These are phyloP conservation scores for Penicillium sp. DNA, from an alignment of 2,329 filamentous ascomycete genomes.

Conservation along the genomic window DNA sequence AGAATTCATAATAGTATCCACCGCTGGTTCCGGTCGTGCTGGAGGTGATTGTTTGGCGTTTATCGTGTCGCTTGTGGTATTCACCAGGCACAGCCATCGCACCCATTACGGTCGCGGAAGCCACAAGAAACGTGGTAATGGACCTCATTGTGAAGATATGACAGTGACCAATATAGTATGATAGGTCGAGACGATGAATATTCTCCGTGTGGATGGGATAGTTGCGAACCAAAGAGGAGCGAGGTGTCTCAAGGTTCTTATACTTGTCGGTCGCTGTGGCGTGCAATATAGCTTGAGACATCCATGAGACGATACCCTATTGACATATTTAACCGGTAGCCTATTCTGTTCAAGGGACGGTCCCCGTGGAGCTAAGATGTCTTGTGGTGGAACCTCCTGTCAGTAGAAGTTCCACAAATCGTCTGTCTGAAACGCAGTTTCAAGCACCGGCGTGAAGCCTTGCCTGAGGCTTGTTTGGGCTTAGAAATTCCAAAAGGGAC, in stretches of 20 bases:
- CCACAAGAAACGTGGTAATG: background rate
- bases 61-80: constrained; percentile 1
- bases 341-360: background rate
- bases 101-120: background rate
- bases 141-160: background rate
- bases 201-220: background rate
- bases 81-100: background rate
- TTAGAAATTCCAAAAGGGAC: background rate
- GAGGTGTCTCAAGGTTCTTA: background rate
- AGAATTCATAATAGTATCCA: constrained; percentile 53
- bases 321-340: background rate
- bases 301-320: background rate
- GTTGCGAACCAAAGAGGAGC: background rate
- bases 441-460: background rate
- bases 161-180: background rate
- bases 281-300: background rate
- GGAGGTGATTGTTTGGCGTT: constrained; percentile 12
- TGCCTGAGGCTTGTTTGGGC: background rate
- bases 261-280: background rate
- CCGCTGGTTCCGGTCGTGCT: constrained; percentile 37
- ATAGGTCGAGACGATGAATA: background rate
- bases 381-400: background rate
- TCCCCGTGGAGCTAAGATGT: background rate
- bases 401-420: constrained; percentile 1
- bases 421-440: background rate